phyloP scores from a whole-genome alignment of 2,329 filamentous ascomycete genomes.

The Penicillium sp. region DNA sequence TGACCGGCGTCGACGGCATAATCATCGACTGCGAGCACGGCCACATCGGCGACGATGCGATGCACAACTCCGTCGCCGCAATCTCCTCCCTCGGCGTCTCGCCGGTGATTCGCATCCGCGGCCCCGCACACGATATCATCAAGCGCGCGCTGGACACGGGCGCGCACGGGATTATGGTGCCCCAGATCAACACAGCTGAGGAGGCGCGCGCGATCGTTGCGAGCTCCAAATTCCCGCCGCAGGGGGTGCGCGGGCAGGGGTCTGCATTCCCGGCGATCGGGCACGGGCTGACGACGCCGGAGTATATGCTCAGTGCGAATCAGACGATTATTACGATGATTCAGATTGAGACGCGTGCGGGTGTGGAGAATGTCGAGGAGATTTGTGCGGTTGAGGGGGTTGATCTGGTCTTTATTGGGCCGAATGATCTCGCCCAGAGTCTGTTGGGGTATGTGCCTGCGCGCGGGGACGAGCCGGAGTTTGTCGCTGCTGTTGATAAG shows the following conservation, averaged over 20 bases:
- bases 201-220: constrained; percentile 37
- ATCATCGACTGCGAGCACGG: constrained; percentile 49
- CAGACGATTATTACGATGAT: constrained; percentile 40
- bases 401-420: constrained; percentile 44
- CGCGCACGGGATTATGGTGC: constrained; percentile 57
- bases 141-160: constrained; percentile 34
- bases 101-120: constrained; percentile 30
- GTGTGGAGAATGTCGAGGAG: constrained; percentile 46
- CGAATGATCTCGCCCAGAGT: constrained; percentile 44
- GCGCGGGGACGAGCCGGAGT: constrained; percentile 57
- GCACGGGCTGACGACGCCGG: constrained; percentile 38
- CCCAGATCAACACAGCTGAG: constrained; percentile 56
- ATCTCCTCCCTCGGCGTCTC: constrained; percentile 32
- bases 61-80: constrained; percentile 34
- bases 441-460: constrained; percentile 67
- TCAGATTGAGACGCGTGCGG: constrained; percentile 46
- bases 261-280: constrained; percentile 33
- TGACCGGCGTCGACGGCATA: constrained; percentile 68
- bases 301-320: constrained; percentile 43
- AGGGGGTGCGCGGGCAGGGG: constrained; percentile 35
- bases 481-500: constrained; percentile 64
- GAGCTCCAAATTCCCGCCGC: constrained; percentile 35
- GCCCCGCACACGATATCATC: constrained; percentile 28
- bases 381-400: constrained; percentile 46
- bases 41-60: constrained; percentile 34